phyloP scores from a whole-genome alignment of 2,329 filamentous ascomycete genomes.

The Beauveria brongniartii region DNA sequence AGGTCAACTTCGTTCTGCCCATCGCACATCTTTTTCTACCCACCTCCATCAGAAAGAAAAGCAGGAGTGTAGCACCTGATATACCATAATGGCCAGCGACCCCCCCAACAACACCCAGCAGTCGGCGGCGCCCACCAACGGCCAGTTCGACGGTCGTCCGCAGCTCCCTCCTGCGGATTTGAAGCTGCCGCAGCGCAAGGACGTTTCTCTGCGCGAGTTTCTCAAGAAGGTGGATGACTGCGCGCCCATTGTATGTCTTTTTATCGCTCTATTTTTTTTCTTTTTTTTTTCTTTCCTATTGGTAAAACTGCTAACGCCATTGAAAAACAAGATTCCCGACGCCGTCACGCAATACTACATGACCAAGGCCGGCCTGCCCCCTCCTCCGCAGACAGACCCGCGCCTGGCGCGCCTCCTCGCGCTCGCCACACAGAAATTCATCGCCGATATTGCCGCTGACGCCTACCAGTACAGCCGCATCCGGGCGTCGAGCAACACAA shows the following conservation, averaged over 20 bases:
- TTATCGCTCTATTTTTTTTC: background rate
- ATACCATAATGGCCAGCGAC: conserved; percentile 27
- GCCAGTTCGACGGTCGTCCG: conserved; percentile 18
- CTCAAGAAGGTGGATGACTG: conserved; percentile 96
- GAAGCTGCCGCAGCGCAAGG: conserved; percentile 73
- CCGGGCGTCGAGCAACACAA: conserved; percentile 79
- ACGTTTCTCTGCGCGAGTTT: conserved; percentile 87
- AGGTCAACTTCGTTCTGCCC: conserved; percentile 11
- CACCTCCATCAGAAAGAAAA: background rate
- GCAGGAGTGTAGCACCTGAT: background rate
- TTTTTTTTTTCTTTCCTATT: background rate
- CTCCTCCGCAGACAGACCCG: conserved; percentile 81
- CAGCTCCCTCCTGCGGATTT: conserved; percentile 43
- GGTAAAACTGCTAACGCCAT: background rate
- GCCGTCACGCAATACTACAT: conserved; percentile 98
- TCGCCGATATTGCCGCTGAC: conserved; percentile 93
- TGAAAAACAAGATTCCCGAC: conserved; percentile 68
- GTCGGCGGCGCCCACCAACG: conserved; percentile 21
- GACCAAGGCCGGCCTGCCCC: conserved; percentile 87
- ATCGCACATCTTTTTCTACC: background rate
- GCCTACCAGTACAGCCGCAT: conserved; percentile 97
- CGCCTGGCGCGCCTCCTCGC: conserved; percentile 88
- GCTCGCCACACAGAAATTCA: conserved; percentile 97
- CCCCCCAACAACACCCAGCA: conserved; percentile 26
- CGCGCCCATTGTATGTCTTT: conserved; percentile 76